These are phyloP conservation scores for Quercus berberidifolia DNA, from an alignment of 306 rosid genomes.

Conservation along the genomic window DNA sequence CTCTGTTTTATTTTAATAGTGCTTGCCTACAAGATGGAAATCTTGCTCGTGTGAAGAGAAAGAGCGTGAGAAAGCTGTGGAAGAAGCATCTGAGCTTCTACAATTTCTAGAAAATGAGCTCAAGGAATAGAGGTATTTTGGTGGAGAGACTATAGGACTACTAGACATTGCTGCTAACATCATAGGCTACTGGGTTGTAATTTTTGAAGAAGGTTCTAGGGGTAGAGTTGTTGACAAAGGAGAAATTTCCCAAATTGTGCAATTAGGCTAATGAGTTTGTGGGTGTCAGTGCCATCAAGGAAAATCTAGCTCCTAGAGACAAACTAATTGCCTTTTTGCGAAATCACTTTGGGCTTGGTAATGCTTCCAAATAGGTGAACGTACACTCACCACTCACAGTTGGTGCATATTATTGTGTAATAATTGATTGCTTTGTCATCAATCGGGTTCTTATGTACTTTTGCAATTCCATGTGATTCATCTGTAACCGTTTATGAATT, in stretches of 20 bases:
- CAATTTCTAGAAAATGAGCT: slow-evolving; percentile 49
- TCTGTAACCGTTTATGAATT: too few species aligned
- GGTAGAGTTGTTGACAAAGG: slow-evolving; percentile 22
- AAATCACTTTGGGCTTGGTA: neutral
- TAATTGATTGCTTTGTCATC: neutral
- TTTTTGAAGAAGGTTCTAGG: slow-evolving; percentile 36
- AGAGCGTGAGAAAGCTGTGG: slow-evolving; percentile 28
- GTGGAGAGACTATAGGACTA: slow-evolving; percentile 46
- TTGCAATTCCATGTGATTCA: too few species aligned
- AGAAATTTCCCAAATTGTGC: slow-evolving; percentile 39
- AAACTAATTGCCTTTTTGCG: slow-evolving; percentile 19
- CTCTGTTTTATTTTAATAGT: slow-evolving; percentile 9
- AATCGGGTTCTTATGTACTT: too few species aligned
- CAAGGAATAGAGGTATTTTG: slow-evolving; percentile 48
- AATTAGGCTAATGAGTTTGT: slow-evolving; percentile 40
- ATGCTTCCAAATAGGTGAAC: neutral
- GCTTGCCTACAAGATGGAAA: slow-evolving; percentile 9
- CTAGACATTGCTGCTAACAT: slow-evolving; percentile 44
- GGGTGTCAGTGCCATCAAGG: slow-evolving; percentile 23
- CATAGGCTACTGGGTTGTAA: slow-evolving; percentile 46
- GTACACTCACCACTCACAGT: neutral
- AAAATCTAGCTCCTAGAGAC: slow-evolving; percentile 37
- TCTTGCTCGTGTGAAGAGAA: slow-evolving; percentile 18
- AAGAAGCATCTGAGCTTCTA: slow-evolving; percentile 31
- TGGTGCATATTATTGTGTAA: neutral